Base-by-base conservation (phyloP, 2,329 filamentous ascomycete species). In the Alternaria gansuensis region DNA sequence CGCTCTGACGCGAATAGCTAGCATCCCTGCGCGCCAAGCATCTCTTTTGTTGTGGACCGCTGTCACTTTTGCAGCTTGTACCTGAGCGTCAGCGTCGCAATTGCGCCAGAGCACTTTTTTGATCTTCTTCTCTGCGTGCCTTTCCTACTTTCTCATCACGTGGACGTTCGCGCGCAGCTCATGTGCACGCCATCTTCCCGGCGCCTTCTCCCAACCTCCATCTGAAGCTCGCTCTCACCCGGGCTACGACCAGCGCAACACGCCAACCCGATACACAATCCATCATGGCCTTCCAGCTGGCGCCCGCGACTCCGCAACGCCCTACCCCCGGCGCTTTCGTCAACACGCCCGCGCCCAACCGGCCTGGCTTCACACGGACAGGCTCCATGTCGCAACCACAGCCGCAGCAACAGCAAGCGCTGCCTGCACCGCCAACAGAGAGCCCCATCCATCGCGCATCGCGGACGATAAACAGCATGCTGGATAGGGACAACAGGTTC, bases 381-480 rank as follows among this genome's bases (percentile, higher is more conserved):
- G 55, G 68, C 4, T 72, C 72, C 17, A 62, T 71, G 58, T 65
- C 70, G 56, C 70, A 74, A 54, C 60, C 67, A 39, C 66, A 60
- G 37, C 57, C 62, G 41, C 68, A 67, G 58, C 58, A 65, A 31
- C 60, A 67, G 52, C 71, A 70, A 40, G 64, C 68, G 50, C 60
- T 68, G 44, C 69, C 64, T 59, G 64, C 62, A 24, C 65, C 66
- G 44, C 66, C 69, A 5, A 60, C 55, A 21, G 71, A 74, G 45
- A 87, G 87, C 43, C 90, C 91, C 0, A 85, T 96, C 59, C 85
- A 91, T 66, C 90, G 92, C 77, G 95, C 92, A 21, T 92, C 93
- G 45, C 85, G 84, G 65, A 93, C 90, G 21, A 89, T 99, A 76
- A 96, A 96, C 77, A 85, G 88, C 65, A 89, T 90, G 43, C 81